Evolutionary conservation across 2,329 filamentous ascomycete genomes (phyloP).

Genomic region (Hansfordia pulvinata): DNA sequence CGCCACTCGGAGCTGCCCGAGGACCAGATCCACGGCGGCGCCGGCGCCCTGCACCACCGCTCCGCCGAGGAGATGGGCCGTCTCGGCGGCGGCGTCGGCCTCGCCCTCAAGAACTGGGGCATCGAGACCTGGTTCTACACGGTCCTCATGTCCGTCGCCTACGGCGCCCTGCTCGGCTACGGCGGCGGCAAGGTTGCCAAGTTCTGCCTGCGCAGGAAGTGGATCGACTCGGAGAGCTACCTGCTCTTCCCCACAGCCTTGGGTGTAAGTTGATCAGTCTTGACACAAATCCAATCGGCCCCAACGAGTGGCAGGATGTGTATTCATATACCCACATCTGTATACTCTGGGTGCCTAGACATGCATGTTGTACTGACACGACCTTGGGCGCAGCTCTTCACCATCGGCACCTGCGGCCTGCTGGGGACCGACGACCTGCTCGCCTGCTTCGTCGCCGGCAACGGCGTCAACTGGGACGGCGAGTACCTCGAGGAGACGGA

Average conservation of each 20-base stretch:
- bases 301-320: no score
- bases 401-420: constrained; percentile 41
- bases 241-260: constrained; percentile 36
- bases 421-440: constrained; percentile 46
- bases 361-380: no score
- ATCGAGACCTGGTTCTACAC: constrained; percentile 48
- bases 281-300: no score
- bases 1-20: constrained; percentile 31
- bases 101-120: constrained; percentile 41
- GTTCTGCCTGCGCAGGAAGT: constrained; percentile 28
- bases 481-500: constrained; percentile 41
- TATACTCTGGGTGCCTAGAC: no score
- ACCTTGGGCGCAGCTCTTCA: constrained; percentile 31
- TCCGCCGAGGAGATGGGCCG: constrained; percentile 29
- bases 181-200: constrained; percentile 30
- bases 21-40: constrained; percentile 8
- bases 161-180: constrained; percentile 37
- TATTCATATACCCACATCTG: no score
- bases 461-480: constrained; percentile 48
- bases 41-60: constrained; percentile 10
- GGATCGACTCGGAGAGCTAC: constrained; percentile 42
- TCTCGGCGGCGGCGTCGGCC: constrained; percentile 34
- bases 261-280: constrained; percentile 18
- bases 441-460: constrained; percentile 46
- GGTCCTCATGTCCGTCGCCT: constrained; percentile 35